Evolutionary conservation across 768 basidiomycete species (phyloP).

Genomic region (Serpula lacrymans): DNA sequence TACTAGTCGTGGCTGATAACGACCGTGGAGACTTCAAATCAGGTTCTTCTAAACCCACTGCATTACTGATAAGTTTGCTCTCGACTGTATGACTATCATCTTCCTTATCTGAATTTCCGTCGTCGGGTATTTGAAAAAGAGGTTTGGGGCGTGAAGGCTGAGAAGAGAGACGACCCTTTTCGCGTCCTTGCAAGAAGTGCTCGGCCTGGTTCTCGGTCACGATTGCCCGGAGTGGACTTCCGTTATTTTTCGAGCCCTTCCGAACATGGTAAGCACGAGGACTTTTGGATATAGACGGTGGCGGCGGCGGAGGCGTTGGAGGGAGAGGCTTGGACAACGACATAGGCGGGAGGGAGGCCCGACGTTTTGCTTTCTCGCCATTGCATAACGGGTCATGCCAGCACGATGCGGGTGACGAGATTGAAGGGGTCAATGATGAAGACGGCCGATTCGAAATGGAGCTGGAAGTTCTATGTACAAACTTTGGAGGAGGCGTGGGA

Average conservation of each 20-base stretch:
- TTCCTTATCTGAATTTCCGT: constrained; percentile 17
- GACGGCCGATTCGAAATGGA: constrained; percentile 34
- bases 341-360: constrained; percentile 41
- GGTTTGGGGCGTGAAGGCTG: constrained; percentile 1
- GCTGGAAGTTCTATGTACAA: constrained; percentile 27
- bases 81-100: too few species aligned
- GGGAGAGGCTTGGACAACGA: constrained; percentile 13
- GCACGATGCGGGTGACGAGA: constrained; percentile 19
- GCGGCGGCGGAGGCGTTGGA: constrained; percentile 2
- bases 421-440: constrained; percentile 45
- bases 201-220: background rate
- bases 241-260: background rate
- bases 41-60: too few species aligned
- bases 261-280: background rate
- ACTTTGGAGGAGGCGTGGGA: constrained; percentile 51
- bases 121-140: constrained; percentile 14
- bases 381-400: constrained; percentile 16
- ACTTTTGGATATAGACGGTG: constrained; percentile 1
- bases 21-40: too few species aligned
- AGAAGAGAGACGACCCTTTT: constrained; percentile 1
- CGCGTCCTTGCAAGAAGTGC: background rate
- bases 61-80: too few species aligned
- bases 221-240: constrained; percentile 1
- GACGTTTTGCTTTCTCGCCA: constrained; percentile 28
- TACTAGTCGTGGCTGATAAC: too few species aligned